Conservation (phyloP, 2,329 filamentous ascomycete genomes). For the Waltergamsia citrina region DNA sequence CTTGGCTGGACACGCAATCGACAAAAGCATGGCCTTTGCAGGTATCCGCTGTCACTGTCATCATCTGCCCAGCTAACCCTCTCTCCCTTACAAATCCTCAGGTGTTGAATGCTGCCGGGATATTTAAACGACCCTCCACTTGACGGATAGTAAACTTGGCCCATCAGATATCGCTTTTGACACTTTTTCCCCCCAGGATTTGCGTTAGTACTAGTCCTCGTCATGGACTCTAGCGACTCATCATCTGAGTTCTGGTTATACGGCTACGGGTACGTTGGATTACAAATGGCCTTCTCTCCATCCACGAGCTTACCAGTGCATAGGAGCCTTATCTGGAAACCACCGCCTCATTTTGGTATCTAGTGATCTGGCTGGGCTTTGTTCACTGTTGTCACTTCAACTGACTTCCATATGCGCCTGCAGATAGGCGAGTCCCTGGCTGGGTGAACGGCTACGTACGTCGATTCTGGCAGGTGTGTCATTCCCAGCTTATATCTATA, state of each 20-base stretch:
- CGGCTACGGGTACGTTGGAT: conserved; percentile 70
- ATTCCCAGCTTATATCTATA: conserved; percentile 2
- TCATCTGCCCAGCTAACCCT: no score
- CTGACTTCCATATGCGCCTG: conserved; percentile 2
- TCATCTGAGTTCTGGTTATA: conserved; percentile 82
- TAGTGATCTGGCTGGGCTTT: neutral
- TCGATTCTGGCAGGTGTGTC: conserved; percentile 90
- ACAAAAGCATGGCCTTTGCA: no score
- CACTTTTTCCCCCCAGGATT: neutral
- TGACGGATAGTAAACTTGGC: no score
- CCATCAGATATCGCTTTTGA: neutral
- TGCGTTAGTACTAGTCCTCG: neutral
- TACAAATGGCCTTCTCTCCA: neutral
- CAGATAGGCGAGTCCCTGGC: conserved; percentile 77
- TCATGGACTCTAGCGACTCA: conserved; percentile 24
- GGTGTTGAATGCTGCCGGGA: no score
- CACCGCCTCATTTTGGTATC: conserved; percentile 87
- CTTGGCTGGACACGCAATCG: no score
- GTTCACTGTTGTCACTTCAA: neutral
- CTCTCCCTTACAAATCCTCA: no score
- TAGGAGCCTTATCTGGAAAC: conserved; percentile 94
- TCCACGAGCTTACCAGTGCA: conserved; percentile 7
- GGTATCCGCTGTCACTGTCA: no score
- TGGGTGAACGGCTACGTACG: conserved; percentile 92
- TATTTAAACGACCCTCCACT: no score